phyloP scores from a whole-genome alignment of 495 filamentous ascomycete species.

The Aspergillus baeticus region DNA sequence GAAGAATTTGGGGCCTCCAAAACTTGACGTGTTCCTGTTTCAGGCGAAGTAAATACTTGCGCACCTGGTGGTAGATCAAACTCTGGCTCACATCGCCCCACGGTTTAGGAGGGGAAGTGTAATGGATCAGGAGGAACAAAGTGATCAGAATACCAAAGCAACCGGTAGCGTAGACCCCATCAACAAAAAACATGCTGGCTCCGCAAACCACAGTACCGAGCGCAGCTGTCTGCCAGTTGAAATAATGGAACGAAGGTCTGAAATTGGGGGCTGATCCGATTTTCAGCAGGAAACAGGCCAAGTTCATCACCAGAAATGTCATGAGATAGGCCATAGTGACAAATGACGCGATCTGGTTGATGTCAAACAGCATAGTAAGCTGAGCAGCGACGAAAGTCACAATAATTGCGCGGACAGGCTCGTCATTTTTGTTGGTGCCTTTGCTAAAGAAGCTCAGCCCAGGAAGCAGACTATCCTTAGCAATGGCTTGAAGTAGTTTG shows the following conservation, averaged over 20 bases:
- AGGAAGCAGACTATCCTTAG: constrained; percentile 75
- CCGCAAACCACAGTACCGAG: constrained; percentile 71
- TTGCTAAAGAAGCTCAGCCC: constrained; percentile 73
- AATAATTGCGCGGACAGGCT: constrained; percentile 75
- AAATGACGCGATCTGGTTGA: constrained; percentile 86
- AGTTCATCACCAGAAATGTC: constrained; percentile 63
- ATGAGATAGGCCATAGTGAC: constrained; percentile 88
- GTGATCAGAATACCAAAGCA: constrained; percentile 72
- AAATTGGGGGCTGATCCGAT: constrained; percentile 94
- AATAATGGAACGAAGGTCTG: constrained; percentile 82
- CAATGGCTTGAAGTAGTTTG: constrained; percentile 84
- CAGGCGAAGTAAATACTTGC: constrained; percentile 80
- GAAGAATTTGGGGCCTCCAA: constrained; percentile 82
- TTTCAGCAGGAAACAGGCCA: constrained; percentile 85
- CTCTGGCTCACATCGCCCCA: constrained; percentile 92
- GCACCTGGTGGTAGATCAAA: constrained; percentile 87
- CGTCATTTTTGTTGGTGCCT: constrained; percentile 71
- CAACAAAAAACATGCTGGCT: constrained; percentile 84
- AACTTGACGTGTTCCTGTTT: constrained; percentile 90
- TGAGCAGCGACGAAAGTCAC: constrained; percentile 76
- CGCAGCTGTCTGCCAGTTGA: constrained; percentile 81
- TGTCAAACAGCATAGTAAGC: constrained; percentile 76
- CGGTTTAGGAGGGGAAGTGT: constrained; percentile 76
- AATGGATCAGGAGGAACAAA: constrained; percentile 83
- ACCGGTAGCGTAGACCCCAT: constrained; percentile 75